These are phyloP conservation scores for Colletotrichum magnum DNA, from an alignment of 2,329 filamentous ascomycete genomes.

Conservation along the genomic window DNA sequence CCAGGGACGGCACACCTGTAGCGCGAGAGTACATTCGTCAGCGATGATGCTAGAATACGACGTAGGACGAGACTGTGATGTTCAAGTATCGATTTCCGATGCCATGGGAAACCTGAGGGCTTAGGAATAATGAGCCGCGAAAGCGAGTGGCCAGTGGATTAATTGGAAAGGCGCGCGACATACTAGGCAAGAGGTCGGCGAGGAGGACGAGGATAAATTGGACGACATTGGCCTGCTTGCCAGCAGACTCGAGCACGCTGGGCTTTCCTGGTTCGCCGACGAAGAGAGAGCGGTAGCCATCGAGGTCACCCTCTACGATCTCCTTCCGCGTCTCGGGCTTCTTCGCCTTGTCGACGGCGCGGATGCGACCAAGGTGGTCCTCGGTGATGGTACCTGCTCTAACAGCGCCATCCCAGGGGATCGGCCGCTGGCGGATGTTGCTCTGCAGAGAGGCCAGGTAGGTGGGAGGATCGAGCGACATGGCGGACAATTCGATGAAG, in stretches of 20 bases:
- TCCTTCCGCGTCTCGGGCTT: constrained; percentile 87
- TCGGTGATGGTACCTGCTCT: constrained; percentile 95
- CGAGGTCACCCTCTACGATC: constrained; percentile 83
- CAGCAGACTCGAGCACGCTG: constrained; percentile 85
- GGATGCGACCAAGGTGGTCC: constrained; percentile 94
- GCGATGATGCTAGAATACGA: constrained; percentile 2
- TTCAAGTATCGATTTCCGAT: neutral
- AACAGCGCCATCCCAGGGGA: constrained; percentile 97
- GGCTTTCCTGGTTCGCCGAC: constrained; percentile 79
- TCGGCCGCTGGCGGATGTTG: constrained; percentile 95
- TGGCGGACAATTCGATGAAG: constrained; percentile 54
- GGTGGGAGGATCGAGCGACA: constrained; percentile 93
- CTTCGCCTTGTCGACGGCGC: constrained; percentile 95
- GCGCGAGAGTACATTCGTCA: constrained; percentile 9
- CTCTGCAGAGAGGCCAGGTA: constrained; percentile 90
- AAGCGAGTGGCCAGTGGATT: neutral
- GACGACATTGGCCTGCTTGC: constrained; percentile 89
- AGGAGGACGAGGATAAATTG: constrained; percentile 95
- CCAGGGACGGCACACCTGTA: constrained; percentile 83
- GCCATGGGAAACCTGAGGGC: neutral
- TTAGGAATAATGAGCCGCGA: neutral
- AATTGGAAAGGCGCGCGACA: constrained; percentile 6
- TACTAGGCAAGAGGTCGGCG: constrained; percentile 77
- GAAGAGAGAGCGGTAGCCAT: constrained; percentile 85
- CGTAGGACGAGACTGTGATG: neutral